Conservation (phyloP, 2,329 filamentous ascomycete species). For the Xylariaceae sp. region DNA sequence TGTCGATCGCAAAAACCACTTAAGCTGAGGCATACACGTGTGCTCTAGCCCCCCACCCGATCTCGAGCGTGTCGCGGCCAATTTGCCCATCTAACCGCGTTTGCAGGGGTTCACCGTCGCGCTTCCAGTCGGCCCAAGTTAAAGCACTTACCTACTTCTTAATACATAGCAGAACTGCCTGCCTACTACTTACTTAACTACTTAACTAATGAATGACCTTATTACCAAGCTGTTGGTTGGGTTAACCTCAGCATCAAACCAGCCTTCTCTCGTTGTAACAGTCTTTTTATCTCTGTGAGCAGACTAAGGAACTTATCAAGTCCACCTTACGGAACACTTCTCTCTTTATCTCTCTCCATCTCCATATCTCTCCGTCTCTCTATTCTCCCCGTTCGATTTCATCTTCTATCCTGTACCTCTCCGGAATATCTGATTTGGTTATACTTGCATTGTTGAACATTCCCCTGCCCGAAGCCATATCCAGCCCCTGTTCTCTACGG, state of each 20-base stretch:
- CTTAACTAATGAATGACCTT: too few relatives aligned
- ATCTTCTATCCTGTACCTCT: background rate
- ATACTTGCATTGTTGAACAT: background rate
- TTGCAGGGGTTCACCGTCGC: constrained; percentile 17
- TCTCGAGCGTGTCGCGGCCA: constrained; percentile 15
- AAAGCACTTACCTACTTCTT: too few relatives aligned
- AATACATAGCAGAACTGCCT: too few relatives aligned
- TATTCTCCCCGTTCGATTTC: constrained; percentile 1
- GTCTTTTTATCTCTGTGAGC: background rate
- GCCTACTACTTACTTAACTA: too few relatives aligned
- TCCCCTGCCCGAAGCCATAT: background rate
- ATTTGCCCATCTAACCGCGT: constrained; percentile 9
- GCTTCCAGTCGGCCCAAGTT: background rate
- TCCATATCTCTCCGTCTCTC: background rate
- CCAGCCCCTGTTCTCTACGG: constrained; percentile 1
- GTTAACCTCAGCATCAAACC: background rate
- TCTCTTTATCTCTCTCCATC: too few relatives aligned
- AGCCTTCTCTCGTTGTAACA: too few relatives aligned
- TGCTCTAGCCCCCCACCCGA: constrained; percentile 7
- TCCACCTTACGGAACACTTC: too few relatives aligned
- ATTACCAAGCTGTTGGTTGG: background rate
- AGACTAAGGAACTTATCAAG: background rate
- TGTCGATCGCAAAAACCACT: constrained; percentile 14
- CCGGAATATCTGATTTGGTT: background rate
- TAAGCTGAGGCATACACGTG: constrained; percentile 2